Conservation (phyloP, 352 stramenopile species). For the Phytophthora capsici region DNA sequence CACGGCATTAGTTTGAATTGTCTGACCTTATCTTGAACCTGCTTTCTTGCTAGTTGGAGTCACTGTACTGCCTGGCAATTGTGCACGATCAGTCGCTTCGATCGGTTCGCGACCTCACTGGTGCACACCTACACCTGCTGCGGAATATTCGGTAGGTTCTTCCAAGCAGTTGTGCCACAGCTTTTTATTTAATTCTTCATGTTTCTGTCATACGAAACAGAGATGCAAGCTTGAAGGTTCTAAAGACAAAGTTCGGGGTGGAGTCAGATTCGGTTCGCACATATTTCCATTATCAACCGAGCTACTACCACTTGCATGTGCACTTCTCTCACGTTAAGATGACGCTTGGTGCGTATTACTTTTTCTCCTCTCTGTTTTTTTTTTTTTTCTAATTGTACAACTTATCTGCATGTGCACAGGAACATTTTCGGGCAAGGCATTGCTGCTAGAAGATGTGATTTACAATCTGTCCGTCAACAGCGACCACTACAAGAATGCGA, state of each 20-base stretch:
- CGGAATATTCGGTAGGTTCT: constrained; percentile 73
- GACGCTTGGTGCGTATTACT: constrained; percentile 52
- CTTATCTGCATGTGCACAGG: constrained; percentile 44
- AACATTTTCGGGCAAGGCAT: constrained; percentile 78
- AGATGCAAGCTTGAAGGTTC: constrained; percentile 57
- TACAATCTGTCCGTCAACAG: constrained; percentile 73
- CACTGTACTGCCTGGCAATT: constrained; percentile 84
- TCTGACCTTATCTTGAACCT: too few relatives aligned
- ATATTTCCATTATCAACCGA: constrained; percentile 91
- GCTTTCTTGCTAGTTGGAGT: too few relatives aligned
- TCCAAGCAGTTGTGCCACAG: too few relatives aligned
- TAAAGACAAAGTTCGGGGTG: constrained; percentile 66
- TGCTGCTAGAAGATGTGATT: constrained; percentile 88
- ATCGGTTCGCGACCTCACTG: constrained; percentile 80
- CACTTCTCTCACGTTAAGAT: constrained; percentile 90
- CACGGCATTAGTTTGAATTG: too few relatives aligned
- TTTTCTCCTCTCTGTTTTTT: background rate
- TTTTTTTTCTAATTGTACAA: too few relatives aligned
- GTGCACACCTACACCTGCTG: constrained; percentile 65
- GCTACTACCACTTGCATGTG: constrained; percentile 90
- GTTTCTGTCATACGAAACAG: too few relatives aligned
- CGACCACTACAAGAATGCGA: constrained; percentile 78
- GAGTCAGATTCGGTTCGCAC: constrained; percentile 62
- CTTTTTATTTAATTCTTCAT: too few relatives aligned
- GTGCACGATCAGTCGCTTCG: constrained; percentile 75